Conservation (phyloP, 192 early-diverging fungal species). For the Coemansia sp. region DNA sequence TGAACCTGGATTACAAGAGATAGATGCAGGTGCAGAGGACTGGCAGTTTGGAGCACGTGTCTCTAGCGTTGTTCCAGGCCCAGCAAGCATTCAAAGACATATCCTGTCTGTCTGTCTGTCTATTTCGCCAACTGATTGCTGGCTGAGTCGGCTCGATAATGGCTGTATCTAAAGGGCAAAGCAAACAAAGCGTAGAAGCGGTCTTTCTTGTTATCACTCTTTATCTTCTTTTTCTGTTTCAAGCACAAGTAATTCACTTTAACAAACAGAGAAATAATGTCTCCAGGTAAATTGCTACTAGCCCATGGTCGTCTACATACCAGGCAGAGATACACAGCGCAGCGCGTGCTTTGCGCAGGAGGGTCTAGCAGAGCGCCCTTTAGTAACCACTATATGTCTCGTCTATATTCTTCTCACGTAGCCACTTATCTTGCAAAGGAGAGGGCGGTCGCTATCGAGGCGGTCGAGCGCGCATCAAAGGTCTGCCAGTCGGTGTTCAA, state of each 20-base stretch:
- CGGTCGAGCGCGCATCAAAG: conserved; percentile 82
- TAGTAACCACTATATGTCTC: not conserved
- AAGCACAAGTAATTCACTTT: not conserved
- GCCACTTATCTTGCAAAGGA: conserved; percentile 59
- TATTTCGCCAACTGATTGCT: no score
- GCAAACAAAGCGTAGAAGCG: no score
- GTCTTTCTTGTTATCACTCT: no score
- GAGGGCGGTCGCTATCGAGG: conserved; percentile 79
- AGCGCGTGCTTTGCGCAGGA: not conserved
- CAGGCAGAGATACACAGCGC: not conserved
- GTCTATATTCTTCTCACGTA: conserved; percentile 11
- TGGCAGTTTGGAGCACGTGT: no score
- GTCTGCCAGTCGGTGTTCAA: conserved; percentile 88
- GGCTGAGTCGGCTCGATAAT: no score
- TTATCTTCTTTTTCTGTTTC: not conserved
- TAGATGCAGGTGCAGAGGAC: no score
- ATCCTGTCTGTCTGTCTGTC: no score
- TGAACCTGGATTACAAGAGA: no score
- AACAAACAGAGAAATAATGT: not conserved
- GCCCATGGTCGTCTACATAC: not conserved
- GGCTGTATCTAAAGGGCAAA: no score
- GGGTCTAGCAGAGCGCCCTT: not conserved
- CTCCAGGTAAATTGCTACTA: not conserved
- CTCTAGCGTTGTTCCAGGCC: no score
- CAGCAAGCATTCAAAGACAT: no score